Base-by-base conservation (phyloP, 805 yeast genomes). In the Zygotorulaspora florentina region DNA sequence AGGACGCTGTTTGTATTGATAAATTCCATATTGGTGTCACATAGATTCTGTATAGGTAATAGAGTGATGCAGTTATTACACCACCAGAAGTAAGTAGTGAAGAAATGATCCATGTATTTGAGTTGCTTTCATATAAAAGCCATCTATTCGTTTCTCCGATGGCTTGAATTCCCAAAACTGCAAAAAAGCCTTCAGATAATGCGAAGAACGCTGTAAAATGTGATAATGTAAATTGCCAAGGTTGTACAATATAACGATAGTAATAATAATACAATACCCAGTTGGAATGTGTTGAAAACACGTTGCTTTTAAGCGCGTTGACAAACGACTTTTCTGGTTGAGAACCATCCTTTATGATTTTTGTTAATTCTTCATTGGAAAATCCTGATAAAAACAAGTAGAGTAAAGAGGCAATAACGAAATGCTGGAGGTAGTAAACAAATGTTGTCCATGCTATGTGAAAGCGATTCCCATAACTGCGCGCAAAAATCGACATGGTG, bases 131-230 rank as follows among this genome's bases (percentile, higher is more conserved):
- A 35, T 54, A 45, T 11, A 55, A 78, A 37, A 87, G 69, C 84
- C 90, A 83, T 50, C 77, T 75, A 43, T 86, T 75, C 8, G 87
- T 80, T 57, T 89, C 89, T 8, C 98, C 96, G 35, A 87, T 76
- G 11, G 96, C 87, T 68, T 93, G 99, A 50, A 93, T 88, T n/a
- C 88, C 82, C 46, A 93, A 72, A 20, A 93, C 76, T 0, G 96
- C 81, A 66, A 96, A 95, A 56, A 93, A 83, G 1, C 99, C 99
- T 68, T 93, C 99, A 42, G 90, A 69, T 15, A 89, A 73, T 0
- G 96, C 87, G 66, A 93, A 91, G 38, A 87, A 71, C 1, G 96
- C 93, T 0, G 99, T 93, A 4, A 96, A 80, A 61, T 89, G 86
- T 42, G 80, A 73, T 30, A 93, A 70, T 26, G 85, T 66, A 38